phyloP scores from a whole-genome alignment of 768 basidiomycete genomes.

The Exsudoporus frostii region DNA sequence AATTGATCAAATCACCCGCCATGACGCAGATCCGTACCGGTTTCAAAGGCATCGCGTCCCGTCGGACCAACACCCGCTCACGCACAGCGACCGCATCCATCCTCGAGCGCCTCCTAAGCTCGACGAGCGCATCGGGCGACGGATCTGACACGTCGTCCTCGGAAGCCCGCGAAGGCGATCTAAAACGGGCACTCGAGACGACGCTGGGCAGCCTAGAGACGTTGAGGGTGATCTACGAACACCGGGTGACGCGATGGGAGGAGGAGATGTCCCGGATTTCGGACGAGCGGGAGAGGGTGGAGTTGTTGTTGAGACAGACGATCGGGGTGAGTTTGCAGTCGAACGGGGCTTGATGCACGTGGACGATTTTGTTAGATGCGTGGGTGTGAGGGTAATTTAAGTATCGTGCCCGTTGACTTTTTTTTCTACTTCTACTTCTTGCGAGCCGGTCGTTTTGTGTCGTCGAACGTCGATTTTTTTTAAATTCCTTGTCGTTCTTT shows the following conservation, averaged over 20 bases:
- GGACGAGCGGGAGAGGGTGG: conserved; percentile 66
- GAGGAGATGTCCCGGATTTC: conserved; percentile 66
- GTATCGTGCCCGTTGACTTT: too few relatives aligned
- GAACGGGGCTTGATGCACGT: too few relatives aligned
- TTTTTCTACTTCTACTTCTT: too few relatives aligned
- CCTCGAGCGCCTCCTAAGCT: conserved; percentile 40
- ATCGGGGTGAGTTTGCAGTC: conserved; percentile 41
- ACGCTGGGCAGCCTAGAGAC: conserved; percentile 64
- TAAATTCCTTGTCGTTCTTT: too few relatives aligned
- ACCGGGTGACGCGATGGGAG: conserved; percentile 64
- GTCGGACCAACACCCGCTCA: conserved; percentile 48
- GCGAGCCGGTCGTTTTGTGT: too few relatives aligned
- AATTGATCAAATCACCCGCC: conserved; percentile 44
- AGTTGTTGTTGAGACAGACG: conserved; percentile 63
- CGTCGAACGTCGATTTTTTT: too few relatives aligned
- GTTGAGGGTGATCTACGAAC: conserved; percentile 63
- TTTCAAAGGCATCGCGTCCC: conserved; percentile 58
- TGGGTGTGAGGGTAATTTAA: too few relatives aligned
- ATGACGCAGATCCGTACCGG: conserved; percentile 52
- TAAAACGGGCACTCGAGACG: conserved; percentile 65
- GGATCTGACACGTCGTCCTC: conserved; percentile 52
- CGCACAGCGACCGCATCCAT: conserved; percentile 47
- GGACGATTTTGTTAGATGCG: too few relatives aligned
- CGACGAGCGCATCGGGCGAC: conserved; percentile 43
- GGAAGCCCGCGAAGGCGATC: conserved; percentile 57